phyloP scores from a whole-genome alignment of 805 yeast genomes.

The Kuraishia borneana region DNA sequence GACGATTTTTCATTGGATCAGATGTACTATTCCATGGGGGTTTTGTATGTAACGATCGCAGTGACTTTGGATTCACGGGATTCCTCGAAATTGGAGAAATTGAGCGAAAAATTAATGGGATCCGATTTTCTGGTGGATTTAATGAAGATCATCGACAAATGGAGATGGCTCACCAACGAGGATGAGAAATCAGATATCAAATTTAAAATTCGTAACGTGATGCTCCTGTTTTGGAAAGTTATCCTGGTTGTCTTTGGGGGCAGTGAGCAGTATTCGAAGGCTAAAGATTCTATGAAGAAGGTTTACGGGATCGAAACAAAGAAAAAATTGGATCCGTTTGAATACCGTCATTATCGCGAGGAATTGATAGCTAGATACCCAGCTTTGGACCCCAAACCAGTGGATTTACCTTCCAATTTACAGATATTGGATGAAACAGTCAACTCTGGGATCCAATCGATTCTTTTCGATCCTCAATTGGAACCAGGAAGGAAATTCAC shows the following conservation, averaged over 20 bases:
- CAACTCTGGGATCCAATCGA: conserved; percentile 4
- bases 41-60: conserved; percentile 10
- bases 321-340: conserved; percentile 62
- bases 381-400: conserved; percentile 40
- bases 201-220: conserved; percentile 44
- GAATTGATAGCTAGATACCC: conserved; percentile 74
- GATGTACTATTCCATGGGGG: conserved; percentile 17
- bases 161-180: conserved; percentile 43
- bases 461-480: conserved; percentile 19
- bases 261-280: conserved; percentile 20
- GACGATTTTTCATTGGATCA: no score
- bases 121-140: conserved; percentile 31
- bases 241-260: conserved; percentile 57
- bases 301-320: no score
- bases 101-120: conserved; percentile 10
- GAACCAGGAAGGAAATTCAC: conserved; percentile 23
- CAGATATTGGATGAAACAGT: conserved; percentile 18
- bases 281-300: conserved; percentile 37
- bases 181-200: conserved; percentile 14
- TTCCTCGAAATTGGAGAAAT: conserved; percentile 3
- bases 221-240: conserved; percentile 41
- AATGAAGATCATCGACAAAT: conserved; percentile 42
- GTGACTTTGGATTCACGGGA: conserved; percentile 4
- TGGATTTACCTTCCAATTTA: conserved; percentile 31
- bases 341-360: conserved; percentile 69